phyloP scores from a whole-genome alignment of 768 basidiomycete species.

The Heimioporus sp. region DNA sequence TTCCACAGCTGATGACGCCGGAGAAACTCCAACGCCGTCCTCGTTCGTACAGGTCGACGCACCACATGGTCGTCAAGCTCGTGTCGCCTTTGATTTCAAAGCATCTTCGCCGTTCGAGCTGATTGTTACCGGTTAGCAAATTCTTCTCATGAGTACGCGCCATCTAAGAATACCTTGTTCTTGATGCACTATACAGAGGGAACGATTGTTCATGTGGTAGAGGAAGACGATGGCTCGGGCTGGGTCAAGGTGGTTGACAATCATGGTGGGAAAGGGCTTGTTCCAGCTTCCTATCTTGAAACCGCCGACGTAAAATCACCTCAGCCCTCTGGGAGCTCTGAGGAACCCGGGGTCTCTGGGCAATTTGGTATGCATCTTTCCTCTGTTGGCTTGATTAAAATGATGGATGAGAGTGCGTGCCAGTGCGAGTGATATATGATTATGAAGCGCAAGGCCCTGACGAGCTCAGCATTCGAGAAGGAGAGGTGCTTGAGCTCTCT shows the following conservation, averaged over 20 bases:
- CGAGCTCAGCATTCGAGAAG: conserved; percentile 62
- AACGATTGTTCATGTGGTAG: conserved; percentile 58
- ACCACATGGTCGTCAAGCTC: conserved; percentile 46
- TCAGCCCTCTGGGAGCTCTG: conserved; percentile 9
- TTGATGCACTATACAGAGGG: conserved; percentile 49
- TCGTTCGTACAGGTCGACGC: conserved; percentile 49
- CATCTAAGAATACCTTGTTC: conserved; percentile 4
- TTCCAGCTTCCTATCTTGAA: conserved; percentile 82
- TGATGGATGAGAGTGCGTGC: conserved; percentile 3
- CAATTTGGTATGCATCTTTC: conserved; percentile 47
- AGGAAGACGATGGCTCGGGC: conserved; percentile 83
- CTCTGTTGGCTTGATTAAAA: not conserved
- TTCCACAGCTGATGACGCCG: conserved; percentile 4
- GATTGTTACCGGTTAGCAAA: conserved; percentile 52
- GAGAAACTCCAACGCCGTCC: conserved; percentile 47
- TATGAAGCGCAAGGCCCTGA: conserved; percentile 74
- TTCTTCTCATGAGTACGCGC: conserved; percentile 6
- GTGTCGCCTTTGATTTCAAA: conserved; percentile 71
- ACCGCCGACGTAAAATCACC: conserved; percentile 29
- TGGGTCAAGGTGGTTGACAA: conserved; percentile 75
- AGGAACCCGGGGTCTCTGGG: conserved; percentile 35
- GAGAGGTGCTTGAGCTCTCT: conserved; percentile 64
- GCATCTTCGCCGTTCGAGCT: conserved; percentile 80
- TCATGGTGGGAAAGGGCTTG: conserved; percentile 63
- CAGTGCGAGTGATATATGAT: conserved; percentile 81